phyloP scores from a whole-genome alignment of 2,329 filamentous ascomycete genomes.

The Macrophomina phaseolina region DNA sequence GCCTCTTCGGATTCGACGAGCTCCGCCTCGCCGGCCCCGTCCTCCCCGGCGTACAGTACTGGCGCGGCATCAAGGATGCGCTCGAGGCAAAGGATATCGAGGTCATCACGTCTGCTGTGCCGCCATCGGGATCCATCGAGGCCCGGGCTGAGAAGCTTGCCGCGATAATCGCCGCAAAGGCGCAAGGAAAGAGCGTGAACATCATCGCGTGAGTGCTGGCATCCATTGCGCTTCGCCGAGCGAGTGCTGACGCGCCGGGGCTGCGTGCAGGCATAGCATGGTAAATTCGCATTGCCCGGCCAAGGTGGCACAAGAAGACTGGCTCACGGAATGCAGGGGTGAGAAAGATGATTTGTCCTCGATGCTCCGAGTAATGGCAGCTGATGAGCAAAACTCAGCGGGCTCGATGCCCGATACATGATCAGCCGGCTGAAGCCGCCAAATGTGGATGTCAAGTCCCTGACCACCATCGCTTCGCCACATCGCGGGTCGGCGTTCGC shows the following conservation, averaged over 20 bases:
- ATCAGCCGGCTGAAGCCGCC: conserved; percentile 63
- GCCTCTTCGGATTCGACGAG: conserved; percentile 70
- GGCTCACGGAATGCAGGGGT: conserved; percentile 44
- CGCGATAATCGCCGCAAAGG: conserved; percentile 58
- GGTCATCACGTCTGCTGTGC: conserved; percentile 66
- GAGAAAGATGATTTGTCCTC: background rate
- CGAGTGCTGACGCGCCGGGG: conserved; percentile 26
- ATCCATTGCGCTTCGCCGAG: too few species aligned
- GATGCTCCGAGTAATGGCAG: too few species aligned
- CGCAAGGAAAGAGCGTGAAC: conserved; percentile 64
- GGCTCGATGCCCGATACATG: conserved; percentile 69
- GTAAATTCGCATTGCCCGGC: conserved; percentile 34
- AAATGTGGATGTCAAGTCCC: conserved; percentile 76
- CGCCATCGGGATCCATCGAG: conserved; percentile 65
- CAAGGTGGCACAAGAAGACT: background rate
- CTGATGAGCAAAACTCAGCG: conserved; percentile 46
- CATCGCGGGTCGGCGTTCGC: conserved; percentile 67
- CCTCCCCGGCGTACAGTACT: conserved; percentile 66
- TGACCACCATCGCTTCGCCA: conserved; percentile 68
- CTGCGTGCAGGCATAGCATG: conserved; percentile 60
- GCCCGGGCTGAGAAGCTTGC: conserved; percentile 60
- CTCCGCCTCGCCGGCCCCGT: conserved; percentile 59
- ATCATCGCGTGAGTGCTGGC: conserved; percentile 64
- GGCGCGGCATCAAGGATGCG: conserved; percentile 67
- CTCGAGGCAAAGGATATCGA: conserved; percentile 61